Conservation (phyloP, 768 basidiomycete genomes). For the Russula earlei region DNA sequence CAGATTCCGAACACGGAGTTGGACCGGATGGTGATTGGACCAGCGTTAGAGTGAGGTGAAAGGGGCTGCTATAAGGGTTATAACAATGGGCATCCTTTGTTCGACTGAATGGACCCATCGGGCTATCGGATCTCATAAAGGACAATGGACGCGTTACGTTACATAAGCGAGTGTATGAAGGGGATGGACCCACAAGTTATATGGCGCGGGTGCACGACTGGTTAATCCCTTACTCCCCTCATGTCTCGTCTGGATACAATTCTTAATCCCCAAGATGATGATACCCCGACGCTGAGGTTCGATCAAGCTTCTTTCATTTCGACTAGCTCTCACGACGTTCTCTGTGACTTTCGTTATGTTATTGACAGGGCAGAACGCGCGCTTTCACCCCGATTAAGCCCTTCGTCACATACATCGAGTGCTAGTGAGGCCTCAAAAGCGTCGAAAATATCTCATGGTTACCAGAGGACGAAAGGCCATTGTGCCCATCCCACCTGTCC, state of each 20-base stretch:
- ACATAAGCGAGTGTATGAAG: not conserved
- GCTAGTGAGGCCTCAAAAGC: not conserved
- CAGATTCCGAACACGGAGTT: no score
- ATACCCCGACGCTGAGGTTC: conserved; percentile 1
- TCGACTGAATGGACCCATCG: not conserved
- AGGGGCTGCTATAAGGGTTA: not conserved
- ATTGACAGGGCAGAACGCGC: conserved; percentile 3
- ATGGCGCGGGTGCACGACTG: not conserved
- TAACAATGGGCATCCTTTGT: not conserved
- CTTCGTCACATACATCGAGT: conserved; percentile 12
- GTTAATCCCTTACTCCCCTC: not conserved
- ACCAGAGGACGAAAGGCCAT: conserved; percentile 33
- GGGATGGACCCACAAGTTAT: conserved; percentile 2
- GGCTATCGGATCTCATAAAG: conserved; percentile 17
- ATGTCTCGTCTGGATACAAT: conserved; percentile 21
- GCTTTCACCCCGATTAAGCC: conserved; percentile 8
- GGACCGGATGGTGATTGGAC: no score
- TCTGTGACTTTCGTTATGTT: not conserved
- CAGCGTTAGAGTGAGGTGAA: not conserved
- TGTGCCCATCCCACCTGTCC: conserved; percentile 69
- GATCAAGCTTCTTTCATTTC: not conserved
- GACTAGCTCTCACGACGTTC: not conserved
- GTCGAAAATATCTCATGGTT: not conserved
- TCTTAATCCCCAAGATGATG: conserved; percentile 14
- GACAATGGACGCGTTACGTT: conserved; percentile 7